Conservation (phyloP, 805 yeast genomes). For the Komagataella phaffii region DNA sequence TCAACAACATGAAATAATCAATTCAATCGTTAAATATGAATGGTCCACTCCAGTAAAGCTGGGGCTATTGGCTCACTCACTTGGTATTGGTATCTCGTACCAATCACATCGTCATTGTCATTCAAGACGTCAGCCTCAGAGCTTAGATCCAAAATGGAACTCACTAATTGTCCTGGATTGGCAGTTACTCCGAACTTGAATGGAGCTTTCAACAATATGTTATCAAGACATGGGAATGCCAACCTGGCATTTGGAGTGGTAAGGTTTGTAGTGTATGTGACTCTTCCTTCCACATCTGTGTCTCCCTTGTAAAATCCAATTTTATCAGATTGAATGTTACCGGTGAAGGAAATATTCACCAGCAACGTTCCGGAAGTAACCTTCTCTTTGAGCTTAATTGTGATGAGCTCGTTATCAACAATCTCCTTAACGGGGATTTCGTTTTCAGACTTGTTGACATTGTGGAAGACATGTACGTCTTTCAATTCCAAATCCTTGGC, state of each 20-base stretch:
- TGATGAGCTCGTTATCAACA: constrained; percentile 36
- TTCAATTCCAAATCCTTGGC: constrained; percentile 26
- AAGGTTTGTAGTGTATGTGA: constrained; percentile 36
- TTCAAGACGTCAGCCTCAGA: not conserved
- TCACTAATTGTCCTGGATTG: not conserved
- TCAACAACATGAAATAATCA: not conserved
- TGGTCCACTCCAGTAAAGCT: not conserved
- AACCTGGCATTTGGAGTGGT: constrained; percentile 48
- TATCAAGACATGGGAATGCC: constrained; percentile 42
- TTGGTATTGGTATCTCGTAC: not conserved
- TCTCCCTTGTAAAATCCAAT: constrained; percentile 40
- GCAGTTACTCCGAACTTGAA: not conserved
- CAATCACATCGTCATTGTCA: not conserved
- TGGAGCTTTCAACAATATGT: not conserved
- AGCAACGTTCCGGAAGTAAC: constrained; percentile 14
- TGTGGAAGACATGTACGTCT: constrained; percentile 9
- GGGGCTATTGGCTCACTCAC: not conserved
- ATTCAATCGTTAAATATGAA: not conserved
- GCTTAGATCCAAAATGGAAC: not conserved
- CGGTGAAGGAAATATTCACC: constrained; percentile 23
- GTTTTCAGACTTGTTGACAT: constrained; percentile 14
- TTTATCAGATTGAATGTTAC: constrained; percentile 38
- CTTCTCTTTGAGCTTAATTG: constrained; percentile 34
- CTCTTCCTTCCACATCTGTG: constrained; percentile 22
- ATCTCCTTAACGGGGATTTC: constrained; percentile 8